Conservation (phyloP, 2,329 filamentous ascomycete genomes). For the Trichoderma atroviride region DNA sequence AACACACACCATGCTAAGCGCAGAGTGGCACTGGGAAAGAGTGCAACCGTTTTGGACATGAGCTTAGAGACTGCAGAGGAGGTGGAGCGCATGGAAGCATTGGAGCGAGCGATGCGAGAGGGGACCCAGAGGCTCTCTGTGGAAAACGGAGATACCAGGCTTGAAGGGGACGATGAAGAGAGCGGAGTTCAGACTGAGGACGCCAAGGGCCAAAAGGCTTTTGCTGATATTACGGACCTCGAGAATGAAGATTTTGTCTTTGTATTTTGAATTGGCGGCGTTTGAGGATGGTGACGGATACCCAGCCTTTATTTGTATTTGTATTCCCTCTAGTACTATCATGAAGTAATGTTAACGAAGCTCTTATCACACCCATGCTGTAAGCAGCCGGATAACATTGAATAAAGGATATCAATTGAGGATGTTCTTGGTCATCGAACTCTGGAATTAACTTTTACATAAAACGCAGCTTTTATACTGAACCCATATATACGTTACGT, state of each 20-base stretch:
- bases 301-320: not conserved
- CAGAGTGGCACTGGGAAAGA: slow-evolving; percentile 62
- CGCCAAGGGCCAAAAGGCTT: slow-evolving; percentile 35
- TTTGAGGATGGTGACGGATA: not conserved
- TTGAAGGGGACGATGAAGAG: slow-evolving; percentile 28
- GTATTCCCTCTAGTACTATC: not conserved
- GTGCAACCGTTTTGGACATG: slow-evolving; percentile 58
- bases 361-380: not conserved
- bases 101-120: slow-evolving; percentile 32
- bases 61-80: slow-evolving; percentile 58
- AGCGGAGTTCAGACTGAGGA: slow-evolving; percentile 24
- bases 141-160: slow-evolving; percentile 19
- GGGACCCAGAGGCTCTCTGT: slow-evolving; percentile 24
- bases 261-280: slow-evolving; percentile 44
- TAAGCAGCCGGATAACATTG: not conserved
- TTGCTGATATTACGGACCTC: slow-evolving; percentile 59
- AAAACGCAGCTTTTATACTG: too few relatives aligned
- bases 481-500: too few relatives aligned
- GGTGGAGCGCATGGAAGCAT: slow-evolving; percentile 41
- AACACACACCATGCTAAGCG: slow-evolving; percentile 58
- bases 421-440: not conserved
- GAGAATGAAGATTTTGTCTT: slow-evolving; percentile 68
- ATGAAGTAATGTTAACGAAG: not conserved
- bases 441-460: not conserved
- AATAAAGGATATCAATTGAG: not conserved